These are phyloP conservation scores for Backusella luteola DNA, from an alignment of 192 early-diverging fungal species.

Conservation along the genomic window DNA sequence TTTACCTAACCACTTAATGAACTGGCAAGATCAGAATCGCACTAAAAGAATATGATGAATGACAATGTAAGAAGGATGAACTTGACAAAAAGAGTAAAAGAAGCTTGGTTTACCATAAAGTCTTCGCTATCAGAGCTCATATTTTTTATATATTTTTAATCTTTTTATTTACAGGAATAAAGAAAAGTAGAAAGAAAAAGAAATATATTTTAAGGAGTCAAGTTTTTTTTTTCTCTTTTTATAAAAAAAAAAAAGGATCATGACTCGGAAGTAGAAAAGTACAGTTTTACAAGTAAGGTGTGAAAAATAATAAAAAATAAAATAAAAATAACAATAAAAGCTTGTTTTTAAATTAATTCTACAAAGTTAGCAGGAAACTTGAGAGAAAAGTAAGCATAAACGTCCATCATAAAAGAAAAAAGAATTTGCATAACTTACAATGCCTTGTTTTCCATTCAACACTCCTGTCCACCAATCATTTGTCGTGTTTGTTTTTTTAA, in stretches of 20 bases:
- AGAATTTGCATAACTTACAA: conserved; percentile 9
- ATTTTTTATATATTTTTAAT: neutral
- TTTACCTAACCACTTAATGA: conserved; percentile 5
- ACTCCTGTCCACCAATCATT: conserved; percentile 93
- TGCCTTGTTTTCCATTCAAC: conserved; percentile 14
- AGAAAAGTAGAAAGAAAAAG: neutral
- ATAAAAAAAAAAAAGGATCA: no score
- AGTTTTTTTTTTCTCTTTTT: neutral
- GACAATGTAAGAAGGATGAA: neutral
- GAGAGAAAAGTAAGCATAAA: neutral
- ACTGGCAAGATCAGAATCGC: conserved; percentile 10
- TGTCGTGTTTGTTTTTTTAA: conserved; percentile 62
- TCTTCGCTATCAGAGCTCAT: conserved; percentile 34
- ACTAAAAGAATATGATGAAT: neutral
- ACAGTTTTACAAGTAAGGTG: neutral
- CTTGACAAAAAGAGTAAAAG: neutral
- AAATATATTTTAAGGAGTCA: neutral
- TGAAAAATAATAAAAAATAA: neutral
- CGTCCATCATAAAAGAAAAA: neutral
- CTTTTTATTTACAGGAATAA: neutral
- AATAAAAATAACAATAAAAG: neutral
- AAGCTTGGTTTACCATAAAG: neutral
- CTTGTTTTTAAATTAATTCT: neutral
- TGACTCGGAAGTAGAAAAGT: neutral
- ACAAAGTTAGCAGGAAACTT: conserved; percentile 26